phyloP scores from a whole-genome alignment of 2,329 filamentous ascomycete species.

The Monilinia laxa region DNA sequence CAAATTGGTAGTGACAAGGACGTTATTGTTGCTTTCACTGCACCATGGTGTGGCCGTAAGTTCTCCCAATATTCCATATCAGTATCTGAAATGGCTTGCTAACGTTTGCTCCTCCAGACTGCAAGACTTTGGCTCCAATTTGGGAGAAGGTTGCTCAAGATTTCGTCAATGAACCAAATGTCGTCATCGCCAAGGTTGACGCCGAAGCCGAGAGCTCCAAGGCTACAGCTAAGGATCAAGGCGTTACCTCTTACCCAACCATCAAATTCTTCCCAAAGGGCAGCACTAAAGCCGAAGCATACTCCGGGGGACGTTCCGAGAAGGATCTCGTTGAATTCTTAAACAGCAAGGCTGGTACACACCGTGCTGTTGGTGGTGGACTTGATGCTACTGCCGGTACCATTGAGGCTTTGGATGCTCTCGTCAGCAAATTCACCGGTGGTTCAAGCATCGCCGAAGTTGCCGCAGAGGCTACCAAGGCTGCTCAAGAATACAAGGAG shows the following conservation, averaged over 20 bases:
- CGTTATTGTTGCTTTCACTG: conserved; percentile 93
- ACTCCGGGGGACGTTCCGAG: conserved; percentile 75
- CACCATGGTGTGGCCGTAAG: conserved; percentile 95
- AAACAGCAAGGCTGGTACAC: conserved; percentile 85
- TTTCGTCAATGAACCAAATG: conserved; percentile 73
- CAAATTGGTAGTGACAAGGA: conserved; percentile 81
- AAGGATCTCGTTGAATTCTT: conserved; percentile 74
- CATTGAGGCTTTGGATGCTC: conserved; percentile 71
- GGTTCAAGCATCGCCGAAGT: conserved; percentile 59
- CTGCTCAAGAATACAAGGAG: conserved; percentile 63
- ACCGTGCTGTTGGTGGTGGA: conserved; percentile 77
- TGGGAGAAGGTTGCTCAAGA: conserved; percentile 86
- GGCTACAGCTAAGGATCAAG: conserved; percentile 70
- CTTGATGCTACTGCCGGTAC: conserved; percentile 80
- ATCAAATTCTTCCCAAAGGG: conserved; percentile 97
- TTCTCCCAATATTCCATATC: conserved; percentile 15
- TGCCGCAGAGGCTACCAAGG: conserved; percentile 69
- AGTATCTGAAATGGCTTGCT: not conserved
- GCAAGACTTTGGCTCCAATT: conserved; percentile 86
- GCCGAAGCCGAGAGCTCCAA: conserved; percentile 87
- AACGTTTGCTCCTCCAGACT: conserved; percentile 61
- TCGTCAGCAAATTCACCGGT: conserved; percentile 73
- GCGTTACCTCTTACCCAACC: conserved; percentile 85
- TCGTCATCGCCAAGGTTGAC: conserved; percentile 93
- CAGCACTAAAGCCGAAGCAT: conserved; percentile 67